Base-by-base conservation (phyloP, 2,329 filamentous ascomycete genomes). In the Diplodia seriata region DNA sequence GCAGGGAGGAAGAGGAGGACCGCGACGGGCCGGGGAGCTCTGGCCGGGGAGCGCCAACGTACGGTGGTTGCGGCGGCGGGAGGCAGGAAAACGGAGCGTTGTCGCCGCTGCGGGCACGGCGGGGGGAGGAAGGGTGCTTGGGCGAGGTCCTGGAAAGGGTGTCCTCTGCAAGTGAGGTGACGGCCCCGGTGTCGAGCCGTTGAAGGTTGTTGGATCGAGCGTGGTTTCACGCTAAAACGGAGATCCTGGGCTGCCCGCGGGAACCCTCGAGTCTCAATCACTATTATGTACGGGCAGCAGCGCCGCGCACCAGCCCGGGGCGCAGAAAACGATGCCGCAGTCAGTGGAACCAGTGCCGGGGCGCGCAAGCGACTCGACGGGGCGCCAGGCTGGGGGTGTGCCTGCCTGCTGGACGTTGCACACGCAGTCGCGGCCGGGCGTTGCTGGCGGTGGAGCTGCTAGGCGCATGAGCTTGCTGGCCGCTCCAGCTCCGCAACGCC, bases 11-110 rank as follows among this genome's bases (percentile, higher is more conserved):
- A 36, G 55, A 47, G 50, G 57, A 56, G 57, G 66, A 64, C 50
- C 57, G 66, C 66, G 23, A 63, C 49, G 66, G 66, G 66, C 51
- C 66, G 47, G 66, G 50, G 57, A 64, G 66, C 66, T 67, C 66
- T 67, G 49, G 66, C 66, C 49, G 55, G 33, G 9, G 66, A 62
- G 55, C 55, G 66, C 66, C 66, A 62, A 67, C 47, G 23, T 49
- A 49, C 8, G 66, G 56, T 54, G 47, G 66, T 54, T 54, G 64
- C 64, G 64, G 47, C 64, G 64, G 64, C 64, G 33, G 31, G 31
- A 56, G 64, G 40, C 49, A 43, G 64, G 38, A 18, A 51, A 38
- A 63, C 59, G 47, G 50, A 31, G 59, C 56, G 59, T 23, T 9
- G 59, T 36, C 29, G 59, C 59, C 59, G 59, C 59, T 23, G 59